Conservation (phyloP, 2,329 filamentous ascomycete species). For the Fusarium nanum region DNA sequence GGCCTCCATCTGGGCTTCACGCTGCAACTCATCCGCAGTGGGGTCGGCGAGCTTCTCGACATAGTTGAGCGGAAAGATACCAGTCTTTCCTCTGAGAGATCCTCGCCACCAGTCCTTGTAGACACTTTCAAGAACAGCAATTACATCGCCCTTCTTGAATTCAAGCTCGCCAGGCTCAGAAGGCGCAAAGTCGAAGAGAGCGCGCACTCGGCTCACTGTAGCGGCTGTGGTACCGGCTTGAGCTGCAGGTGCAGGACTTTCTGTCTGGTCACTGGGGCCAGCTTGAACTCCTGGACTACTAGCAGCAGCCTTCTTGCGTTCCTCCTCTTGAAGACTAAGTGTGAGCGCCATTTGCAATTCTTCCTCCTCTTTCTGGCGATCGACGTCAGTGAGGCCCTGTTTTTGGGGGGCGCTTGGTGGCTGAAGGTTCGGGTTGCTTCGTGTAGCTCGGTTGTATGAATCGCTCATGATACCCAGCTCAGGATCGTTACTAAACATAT, state of each 20-base stretch:
- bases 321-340: constrained; percentile 91
- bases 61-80: constrained; percentile 98
- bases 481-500: constrained; percentile 90
- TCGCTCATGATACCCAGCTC: constrained; percentile 98
- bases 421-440: constrained; percentile 86
- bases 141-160: constrained; percentile 96
- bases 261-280: constrained; percentile 56
- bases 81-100: constrained; percentile 91
- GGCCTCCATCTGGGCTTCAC: constrained; percentile 94
- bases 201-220: constrained; percentile 93
- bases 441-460: constrained; percentile 88
- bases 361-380: constrained; percentile 95
- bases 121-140: constrained; percentile 95
- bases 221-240: constrained; percentile 91
- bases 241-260: constrained; percentile 64
- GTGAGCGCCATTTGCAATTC: constrained; percentile 96
- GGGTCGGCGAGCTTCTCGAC: constrained; percentile 97
- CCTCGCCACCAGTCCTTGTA: constrained; percentile 99
- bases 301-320: constrained; percentile 64
- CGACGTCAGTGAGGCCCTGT: constrained; percentile 86
- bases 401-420: constrained; percentile 94
- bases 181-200: constrained; percentile 93
- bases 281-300: constrained; percentile 49
- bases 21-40: constrained; percentile 91
- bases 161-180: constrained; percentile 95